Conservation (phyloP, 495 filamentous ascomycete genomes). For the Podospora conica region DNA sequence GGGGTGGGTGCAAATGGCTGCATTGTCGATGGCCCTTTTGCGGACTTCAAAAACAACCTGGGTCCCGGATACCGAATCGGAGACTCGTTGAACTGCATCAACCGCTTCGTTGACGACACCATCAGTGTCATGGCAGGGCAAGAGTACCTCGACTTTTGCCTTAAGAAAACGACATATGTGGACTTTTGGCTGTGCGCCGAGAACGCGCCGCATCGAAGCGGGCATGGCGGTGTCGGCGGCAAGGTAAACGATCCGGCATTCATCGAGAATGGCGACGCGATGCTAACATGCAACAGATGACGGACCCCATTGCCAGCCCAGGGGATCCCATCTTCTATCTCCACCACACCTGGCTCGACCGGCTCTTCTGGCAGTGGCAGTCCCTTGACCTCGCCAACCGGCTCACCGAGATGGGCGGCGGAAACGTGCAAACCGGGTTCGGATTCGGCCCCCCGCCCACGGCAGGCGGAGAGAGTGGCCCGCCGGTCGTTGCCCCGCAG, state of each 20-base stretch:
- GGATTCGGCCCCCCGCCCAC: background rate
- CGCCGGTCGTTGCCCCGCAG: background rate
- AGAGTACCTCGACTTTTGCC: background rate
- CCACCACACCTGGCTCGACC: slow-evolving; percentile 67
- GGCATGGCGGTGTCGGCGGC: slow-evolving; percentile 4
- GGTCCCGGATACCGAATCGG: slow-evolving; percentile 3
- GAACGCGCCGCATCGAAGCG: slow-evolving; percentile 3
- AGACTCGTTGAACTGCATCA: slow-evolving; percentile 6
- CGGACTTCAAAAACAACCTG: slow-evolving; percentile 3
- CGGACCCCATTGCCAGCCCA: slow-evolving; percentile 41
- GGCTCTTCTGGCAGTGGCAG: slow-evolving; percentile 68
- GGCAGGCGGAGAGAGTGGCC: background rate
- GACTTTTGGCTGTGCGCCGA: slow-evolving; percentile 7
- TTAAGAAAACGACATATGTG: background rate
- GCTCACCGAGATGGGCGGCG: slow-evolving; percentile 29
- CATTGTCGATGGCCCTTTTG: slow-evolving; percentile 35
- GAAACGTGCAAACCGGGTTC: slow-evolving; percentile 3
- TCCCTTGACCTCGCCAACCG: slow-evolving; percentile 28
- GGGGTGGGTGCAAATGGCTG: slow-evolving; percentile 28
- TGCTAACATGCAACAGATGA: slow-evolving; percentile 24
- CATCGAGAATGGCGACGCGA: background rate
- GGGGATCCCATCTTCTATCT: slow-evolving; percentile 65
- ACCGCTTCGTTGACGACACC: background rate
- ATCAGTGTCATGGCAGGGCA: background rate
- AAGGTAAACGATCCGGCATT: background rate